Conservation (phyloP, 192 early-diverging fungal species). For the Dimargaris cristalligena region DNA sequence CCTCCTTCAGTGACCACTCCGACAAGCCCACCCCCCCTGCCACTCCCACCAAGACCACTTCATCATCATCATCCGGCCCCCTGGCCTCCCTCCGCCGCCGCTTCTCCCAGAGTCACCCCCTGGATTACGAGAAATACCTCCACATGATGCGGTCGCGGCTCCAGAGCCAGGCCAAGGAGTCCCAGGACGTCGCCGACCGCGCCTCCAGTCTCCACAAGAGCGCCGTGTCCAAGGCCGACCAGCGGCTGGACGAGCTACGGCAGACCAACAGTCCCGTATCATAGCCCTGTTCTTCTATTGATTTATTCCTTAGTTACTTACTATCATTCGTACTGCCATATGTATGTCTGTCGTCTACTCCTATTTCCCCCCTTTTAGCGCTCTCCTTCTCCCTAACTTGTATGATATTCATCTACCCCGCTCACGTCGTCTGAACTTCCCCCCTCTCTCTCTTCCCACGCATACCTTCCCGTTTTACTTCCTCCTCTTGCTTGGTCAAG, state of each 20-base stretch:
- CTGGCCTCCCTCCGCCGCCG: constrained; percentile 3
- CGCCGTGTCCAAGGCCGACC: constrained; percentile 1
- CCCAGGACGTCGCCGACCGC: not conserved
- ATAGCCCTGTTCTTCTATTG: too few species aligned
- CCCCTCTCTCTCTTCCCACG: too few species aligned
- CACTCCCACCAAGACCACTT: not conserved
- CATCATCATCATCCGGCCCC: not conserved
- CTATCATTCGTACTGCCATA: too few species aligned
- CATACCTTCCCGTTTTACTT: too few species aligned
- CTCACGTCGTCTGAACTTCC: too few species aligned
- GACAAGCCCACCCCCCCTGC: not conserved
- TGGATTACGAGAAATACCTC: constrained; percentile 10
- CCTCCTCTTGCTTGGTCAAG: too few species aligned
- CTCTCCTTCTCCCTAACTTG: too few species aligned
- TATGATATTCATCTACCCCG: too few species aligned
- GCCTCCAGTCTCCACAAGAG: not conserved
- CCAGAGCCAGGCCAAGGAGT: constrained; percentile 7
- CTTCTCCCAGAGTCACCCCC: constrained; percentile 6
- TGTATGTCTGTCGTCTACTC: too few species aligned
- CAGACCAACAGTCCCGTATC: not conserved
- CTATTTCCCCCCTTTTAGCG: too few species aligned
- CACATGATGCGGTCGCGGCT: constrained; percentile 6
- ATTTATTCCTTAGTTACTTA: too few species aligned
- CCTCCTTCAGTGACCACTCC: not conserved
- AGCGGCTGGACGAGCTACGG: not conserved